Base-by-base conservation (phyloP, 2,329 filamentous ascomycete genomes). In the Alternaria sp. region DNA sequence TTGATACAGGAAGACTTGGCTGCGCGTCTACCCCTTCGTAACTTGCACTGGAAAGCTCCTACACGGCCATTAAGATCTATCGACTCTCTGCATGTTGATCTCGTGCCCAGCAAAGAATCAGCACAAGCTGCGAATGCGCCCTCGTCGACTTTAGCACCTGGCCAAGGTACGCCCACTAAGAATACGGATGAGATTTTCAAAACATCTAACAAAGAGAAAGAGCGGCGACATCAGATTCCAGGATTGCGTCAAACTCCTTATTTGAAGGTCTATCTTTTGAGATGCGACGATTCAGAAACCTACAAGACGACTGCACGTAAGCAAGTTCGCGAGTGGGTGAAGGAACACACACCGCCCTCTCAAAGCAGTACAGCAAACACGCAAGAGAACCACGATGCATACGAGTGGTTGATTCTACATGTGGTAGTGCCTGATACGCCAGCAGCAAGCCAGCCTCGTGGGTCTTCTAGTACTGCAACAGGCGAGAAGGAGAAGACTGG, bases 41-140 rank as follows among this genome's bases (percentile, higher is more conserved):
- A 98, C 72, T 87, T 99, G 44, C 92, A 98, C 74, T 99, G 95
- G 95, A 96, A 98, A 77, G 97, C 95, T 13, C 92, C 96, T 61
- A 90, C 90, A 28, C 90, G 95, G 0, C 95, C 95, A 2, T 81
- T 98, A 34, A 90, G 95, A 66, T 97, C 95, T 13, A 99, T 99
- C 76, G 90, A 93, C 72, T 93, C 92, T 11, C 86, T 99, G 39
- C 92, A 97, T 72, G 87, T 98, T 70, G 93, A 97, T 61, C 88
- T 98, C 58, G 83, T 93, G n/a, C 85, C 89, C 7, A 77, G 82
- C 80, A 71, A 78, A 68, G 82, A 71, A 75, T 87, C 79, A 41
- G 39, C 55, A 42, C 39, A 58, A 14, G 65, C 72, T 72, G 56
- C 77, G 68, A 61, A 75, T 67, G 49, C 73, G 66, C 56, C 77